These are phyloP conservation scores for Dothideomycetidae sp. DNA, from an alignment of 2,329 filamentous ascomycete species.

Conservation along the genomic window DNA sequence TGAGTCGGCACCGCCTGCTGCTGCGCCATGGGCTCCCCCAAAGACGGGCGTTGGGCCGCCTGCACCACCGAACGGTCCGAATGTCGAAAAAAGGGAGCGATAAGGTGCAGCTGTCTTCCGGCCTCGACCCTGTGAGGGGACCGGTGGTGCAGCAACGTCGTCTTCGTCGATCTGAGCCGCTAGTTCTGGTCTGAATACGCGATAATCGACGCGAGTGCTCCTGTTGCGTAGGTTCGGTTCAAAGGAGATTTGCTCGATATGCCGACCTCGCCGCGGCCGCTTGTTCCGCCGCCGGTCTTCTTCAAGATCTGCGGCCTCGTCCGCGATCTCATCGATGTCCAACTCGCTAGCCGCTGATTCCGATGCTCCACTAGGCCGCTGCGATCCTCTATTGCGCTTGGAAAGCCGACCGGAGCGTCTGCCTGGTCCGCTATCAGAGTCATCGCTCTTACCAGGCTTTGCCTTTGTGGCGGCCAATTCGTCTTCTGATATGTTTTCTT, in stretches of 20 bases:
- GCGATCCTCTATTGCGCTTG: constrained; percentile 27
- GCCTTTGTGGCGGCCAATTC: constrained; percentile 5
- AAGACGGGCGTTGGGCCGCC: constrained; percentile 58
- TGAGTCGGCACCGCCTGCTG: constrained; percentile 69
- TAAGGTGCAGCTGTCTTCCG: constrained; percentile 49
- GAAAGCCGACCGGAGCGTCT: constrained; percentile 40
- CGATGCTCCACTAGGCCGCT: constrained; percentile 30
- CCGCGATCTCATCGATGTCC: constrained; percentile 35
- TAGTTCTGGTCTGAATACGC: constrained; percentile 63
- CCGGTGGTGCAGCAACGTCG: constrained; percentile 44
- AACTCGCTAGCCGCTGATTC: constrained; percentile 35
- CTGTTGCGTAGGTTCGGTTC: constrained; percentile 44
- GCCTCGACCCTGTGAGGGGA: constrained; percentile 43
- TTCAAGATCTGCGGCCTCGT: constrained; percentile 44
- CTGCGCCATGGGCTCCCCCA: constrained; percentile 59
- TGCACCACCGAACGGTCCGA: constrained; percentile 83
- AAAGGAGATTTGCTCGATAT: constrained; percentile 18
- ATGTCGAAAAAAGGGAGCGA: constrained; percentile 73
- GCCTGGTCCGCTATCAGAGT: constrained; percentile 20
- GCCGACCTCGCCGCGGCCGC: constrained; percentile 21
- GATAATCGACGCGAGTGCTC: constrained; percentile 68
- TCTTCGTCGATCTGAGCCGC: constrained; percentile 64
- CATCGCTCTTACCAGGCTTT: constrained; percentile 23
- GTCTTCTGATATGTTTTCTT: constrained; percentile 19
- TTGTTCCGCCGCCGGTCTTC: constrained; percentile 34